These are phyloP conservation scores for Lactarius vividus DNA, from an alignment of 768 basidiomycete genomes.

Conservation along the genomic window DNA sequence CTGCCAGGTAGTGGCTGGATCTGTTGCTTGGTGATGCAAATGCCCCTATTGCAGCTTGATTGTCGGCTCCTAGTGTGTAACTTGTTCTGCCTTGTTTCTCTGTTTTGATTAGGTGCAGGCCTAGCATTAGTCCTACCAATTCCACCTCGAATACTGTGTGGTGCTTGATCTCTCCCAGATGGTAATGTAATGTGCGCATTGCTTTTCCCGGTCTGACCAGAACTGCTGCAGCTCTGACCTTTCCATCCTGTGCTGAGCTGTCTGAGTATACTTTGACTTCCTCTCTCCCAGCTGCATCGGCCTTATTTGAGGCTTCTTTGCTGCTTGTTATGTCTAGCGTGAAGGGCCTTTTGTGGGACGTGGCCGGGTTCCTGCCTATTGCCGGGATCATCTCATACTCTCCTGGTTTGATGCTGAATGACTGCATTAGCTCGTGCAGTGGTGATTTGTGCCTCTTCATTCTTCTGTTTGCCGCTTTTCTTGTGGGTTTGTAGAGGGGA, in stretches of 20 bases:
- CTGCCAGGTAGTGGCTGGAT: neutral
- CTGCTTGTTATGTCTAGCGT: neutral
- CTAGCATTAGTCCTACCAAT: neutral
- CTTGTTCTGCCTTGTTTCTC: no score
- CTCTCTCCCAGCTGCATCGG: neutral
- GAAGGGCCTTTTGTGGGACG: neutral
- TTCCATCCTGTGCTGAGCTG: constrained; percentile 18
- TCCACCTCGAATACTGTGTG: neutral
- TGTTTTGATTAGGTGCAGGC: neutral
- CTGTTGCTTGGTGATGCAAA: no score
- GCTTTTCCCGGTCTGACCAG: neutral
- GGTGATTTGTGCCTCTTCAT: neutral
- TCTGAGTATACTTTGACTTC: constrained; percentile 26
- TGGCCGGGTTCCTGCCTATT: neutral
- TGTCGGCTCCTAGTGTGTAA: no score
- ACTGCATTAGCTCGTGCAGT: constrained; percentile 24
- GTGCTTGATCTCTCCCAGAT: neutral
- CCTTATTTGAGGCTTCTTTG: neutral
- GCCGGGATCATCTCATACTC: constrained; percentile 16
- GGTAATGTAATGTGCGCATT: neutral
- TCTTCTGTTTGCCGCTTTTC: neutral
- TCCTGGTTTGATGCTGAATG: neutral
- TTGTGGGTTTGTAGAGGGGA: neutral
- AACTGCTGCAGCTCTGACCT: neutral
- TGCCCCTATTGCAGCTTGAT: no score